Evolutionary conservation across 1,284 basidiomycete genomes (phyloP).

Genomic region (Tilletia setariae): DNA sequence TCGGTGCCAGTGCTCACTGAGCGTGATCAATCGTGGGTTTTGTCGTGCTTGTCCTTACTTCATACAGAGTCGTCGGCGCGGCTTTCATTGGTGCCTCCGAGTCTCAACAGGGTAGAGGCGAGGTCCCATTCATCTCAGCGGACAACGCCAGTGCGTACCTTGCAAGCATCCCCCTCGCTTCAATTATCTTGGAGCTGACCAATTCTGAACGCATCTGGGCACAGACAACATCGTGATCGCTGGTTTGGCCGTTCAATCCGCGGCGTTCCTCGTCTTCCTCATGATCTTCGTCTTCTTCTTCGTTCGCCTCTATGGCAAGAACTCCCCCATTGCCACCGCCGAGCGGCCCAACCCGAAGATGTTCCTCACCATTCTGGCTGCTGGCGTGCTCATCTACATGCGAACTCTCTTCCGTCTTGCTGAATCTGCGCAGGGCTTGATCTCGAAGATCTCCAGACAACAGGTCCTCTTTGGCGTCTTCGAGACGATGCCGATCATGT

Average conservation of each 20-base stretch:
- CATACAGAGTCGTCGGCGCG: constrained; percentile 51
- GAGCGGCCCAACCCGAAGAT: constrained; percentile 33
- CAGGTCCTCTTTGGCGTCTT: constrained; percentile 55
- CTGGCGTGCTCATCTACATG: constrained; percentile 52
- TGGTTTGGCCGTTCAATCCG: constrained; percentile 55
- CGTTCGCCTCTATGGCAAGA: neutral
- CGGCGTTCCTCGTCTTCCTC: constrained; percentile 54
- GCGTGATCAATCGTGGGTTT: neutral
- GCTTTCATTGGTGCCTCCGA: constrained; percentile 57
- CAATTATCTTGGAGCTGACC: no score
- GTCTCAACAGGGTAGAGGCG: constrained; percentile 36
- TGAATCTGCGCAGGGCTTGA: constrained; percentile 56
- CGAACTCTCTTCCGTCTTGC: constrained; percentile 57
- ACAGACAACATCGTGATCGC: constrained; percentile 55
- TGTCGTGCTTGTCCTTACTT: neutral
- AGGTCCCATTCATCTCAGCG: constrained; percentile 41
- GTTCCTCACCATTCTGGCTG: constrained; percentile 41
- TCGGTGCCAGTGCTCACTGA: no score
- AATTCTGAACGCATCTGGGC: neutral
- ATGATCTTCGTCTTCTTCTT: constrained; percentile 42
- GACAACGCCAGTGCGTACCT: constrained; percentile 43
- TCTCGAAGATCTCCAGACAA: constrained; percentile 49
- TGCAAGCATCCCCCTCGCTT: neutral
- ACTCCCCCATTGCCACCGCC: neutral
- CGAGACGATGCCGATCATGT: constrained; percentile 55